These are phyloP conservation scores for Pneumocystis sp. DNA, from an alignment of 1,139 yeast species.

Conservation along the genomic window DNA sequence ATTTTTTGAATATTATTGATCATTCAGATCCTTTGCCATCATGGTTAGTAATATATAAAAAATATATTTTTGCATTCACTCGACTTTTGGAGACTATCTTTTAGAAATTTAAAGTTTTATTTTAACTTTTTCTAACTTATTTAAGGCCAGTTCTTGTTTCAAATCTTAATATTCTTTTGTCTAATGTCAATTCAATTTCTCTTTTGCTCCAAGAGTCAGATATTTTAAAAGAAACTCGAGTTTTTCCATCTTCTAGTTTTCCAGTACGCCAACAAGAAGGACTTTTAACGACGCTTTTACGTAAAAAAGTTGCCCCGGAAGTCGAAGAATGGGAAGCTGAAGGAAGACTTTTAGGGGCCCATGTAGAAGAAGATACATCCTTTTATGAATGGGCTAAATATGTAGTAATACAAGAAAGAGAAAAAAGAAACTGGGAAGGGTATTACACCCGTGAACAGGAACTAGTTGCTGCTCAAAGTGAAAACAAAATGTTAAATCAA, in stretches of 20 bases:
- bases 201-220: not conserved
- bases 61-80: not conserved
- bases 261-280: constrained; percentile 77
- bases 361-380: not conserved
- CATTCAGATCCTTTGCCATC: not conserved
- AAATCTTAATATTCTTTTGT: not conserved
- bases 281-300: constrained; percentile 59
- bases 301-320: constrained; percentile 80
- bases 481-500: not conserved
- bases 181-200: not conserved
- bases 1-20: not conserved
- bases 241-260: constrained; percentile 61
- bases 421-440: not conserved
- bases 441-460: not conserved
- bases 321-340: constrained; percentile 57
- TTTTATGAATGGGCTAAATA: not conserved
- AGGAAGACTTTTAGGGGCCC: not conserved
- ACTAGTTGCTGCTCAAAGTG: not conserved
- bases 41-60: not conserved
- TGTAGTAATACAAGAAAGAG: not conserved
- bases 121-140: not conserved
- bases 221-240: constrained; percentile 1
- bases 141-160: not conserved
- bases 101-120: not conserved
- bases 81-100: not conserved